Evolutionary conservation across 1,284 basidiomycete species (phyloP).

Genomic region (Cutaneotrichosporon curvatum): DNA sequence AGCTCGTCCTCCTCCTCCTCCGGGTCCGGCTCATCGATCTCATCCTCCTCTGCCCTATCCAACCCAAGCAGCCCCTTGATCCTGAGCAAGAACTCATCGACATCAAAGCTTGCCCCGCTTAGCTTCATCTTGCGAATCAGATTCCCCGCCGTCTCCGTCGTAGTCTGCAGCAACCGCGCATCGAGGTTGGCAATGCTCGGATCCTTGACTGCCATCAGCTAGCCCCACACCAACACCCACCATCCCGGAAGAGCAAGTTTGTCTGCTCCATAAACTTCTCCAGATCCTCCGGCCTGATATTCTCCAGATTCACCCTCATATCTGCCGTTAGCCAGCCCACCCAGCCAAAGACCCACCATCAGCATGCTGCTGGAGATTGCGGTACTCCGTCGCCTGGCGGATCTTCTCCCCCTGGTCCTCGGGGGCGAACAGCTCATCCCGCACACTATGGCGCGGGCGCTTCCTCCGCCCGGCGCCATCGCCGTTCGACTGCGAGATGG

Average conservation of each 20-base stretch:
- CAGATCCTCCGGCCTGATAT: slow-evolving; percentile 21
- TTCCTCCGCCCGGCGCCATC: background rate
- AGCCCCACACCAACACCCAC: slow-evolving; percentile 9
- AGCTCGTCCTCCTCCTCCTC: slow-evolving; percentile 25
- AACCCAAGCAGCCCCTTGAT: background rate
- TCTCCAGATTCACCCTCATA: slow-evolving; percentile 28
- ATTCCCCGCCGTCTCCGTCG: slow-evolving; percentile 26
- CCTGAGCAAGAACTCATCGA: slow-evolving; percentile 45
- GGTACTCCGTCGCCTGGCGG: slow-evolving; percentile 19
- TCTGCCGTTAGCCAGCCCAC: slow-evolving; percentile 16
- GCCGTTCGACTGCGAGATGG: background rate
- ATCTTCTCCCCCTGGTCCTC: slow-evolving; percentile 23
- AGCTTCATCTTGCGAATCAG: slow-evolving; percentile 42
- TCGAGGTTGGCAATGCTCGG: slow-evolving; percentile 32
- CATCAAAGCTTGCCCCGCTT: slow-evolving; percentile 46
- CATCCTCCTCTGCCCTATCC: background rate
- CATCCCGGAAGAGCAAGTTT: slow-evolving; percentile 22
- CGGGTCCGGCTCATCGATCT: slow-evolving; percentile 19
- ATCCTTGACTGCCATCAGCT: slow-evolving; percentile 24
- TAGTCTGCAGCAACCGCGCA: slow-evolving; percentile 28
- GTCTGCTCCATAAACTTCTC: slow-evolving; percentile 12
- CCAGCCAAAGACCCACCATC: slow-evolving; percentile 22
- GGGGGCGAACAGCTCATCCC: slow-evolving; percentile 23
- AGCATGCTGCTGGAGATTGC: slow-evolving; percentile 24
- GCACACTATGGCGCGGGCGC: slow-evolving; percentile 1